These are phyloP conservation scores for Aurantiochytrium sp. DNA, from an alignment of 108 stramenopile species.

Conservation along the genomic window DNA sequence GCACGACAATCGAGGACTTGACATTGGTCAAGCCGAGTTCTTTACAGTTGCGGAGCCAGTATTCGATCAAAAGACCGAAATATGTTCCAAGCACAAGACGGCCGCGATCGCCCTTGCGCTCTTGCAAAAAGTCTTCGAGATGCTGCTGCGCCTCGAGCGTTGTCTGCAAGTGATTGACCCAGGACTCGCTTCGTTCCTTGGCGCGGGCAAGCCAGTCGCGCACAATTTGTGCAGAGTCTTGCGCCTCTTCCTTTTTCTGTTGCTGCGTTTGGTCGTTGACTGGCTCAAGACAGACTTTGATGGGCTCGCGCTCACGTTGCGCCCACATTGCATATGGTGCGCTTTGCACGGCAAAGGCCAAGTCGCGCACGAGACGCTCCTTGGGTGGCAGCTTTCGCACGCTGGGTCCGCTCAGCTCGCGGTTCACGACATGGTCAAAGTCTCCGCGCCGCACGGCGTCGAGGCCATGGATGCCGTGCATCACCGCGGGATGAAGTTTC, in stretches of 20 bases:
- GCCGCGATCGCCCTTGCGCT: neutral
- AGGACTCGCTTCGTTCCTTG: neutral
- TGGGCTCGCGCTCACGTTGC: neutral
- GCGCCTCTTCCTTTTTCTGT: neutral
- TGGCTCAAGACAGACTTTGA: neutral
- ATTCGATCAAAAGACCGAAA: neutral
- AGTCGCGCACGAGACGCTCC: neutral
- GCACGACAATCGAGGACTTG: neutral
- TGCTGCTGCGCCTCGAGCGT: neutral
- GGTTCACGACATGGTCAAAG: neutral
- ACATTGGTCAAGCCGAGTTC: neutral
- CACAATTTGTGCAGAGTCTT: neutral
- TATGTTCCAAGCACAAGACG: neutral
- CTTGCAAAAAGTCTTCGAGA: neutral
- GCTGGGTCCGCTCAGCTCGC: neutral
- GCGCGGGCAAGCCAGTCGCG: neutral
- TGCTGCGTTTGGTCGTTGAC: neutral
- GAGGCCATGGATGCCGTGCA: constrained; percentile 6
- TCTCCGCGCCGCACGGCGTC: neutral
- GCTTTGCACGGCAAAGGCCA: neutral
- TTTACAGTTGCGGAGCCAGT: neutral
- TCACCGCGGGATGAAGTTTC: neutral
- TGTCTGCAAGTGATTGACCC: neutral
- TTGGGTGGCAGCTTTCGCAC: neutral
- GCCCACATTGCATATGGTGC: neutral